Percentiles rank a stretch among this genome's conserved stretches.
Conservation (phyloP, 257 asterid species). For the Nemophila menziesii region DNA sequence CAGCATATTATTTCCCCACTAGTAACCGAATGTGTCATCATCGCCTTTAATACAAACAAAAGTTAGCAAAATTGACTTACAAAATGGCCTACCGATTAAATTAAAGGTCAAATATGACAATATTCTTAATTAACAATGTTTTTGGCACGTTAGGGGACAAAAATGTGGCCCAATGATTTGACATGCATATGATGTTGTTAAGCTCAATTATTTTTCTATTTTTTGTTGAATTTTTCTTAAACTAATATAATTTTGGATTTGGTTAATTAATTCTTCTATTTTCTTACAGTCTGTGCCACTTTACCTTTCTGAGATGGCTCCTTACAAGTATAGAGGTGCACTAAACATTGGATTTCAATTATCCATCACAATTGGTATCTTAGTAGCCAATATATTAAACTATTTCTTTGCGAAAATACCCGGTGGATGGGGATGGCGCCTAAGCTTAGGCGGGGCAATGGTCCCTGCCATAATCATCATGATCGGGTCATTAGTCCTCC, state of each 20-base stretch:
- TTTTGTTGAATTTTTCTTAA: not conserved
- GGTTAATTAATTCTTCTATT: too few species aligned
- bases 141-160: not conserved
- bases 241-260: too few species aligned
- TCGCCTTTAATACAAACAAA: constrained; percentile 17
- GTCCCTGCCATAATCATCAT: constrained; percentile 69
- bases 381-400: constrained; percentile 41
- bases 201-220: not conserved
- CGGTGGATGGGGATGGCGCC: constrained; percentile 61
- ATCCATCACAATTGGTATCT: constrained; percentile 37
- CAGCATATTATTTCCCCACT: not conserved
- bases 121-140: not conserved
- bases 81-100: constrained; percentile 5
- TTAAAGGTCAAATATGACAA: not conserved
- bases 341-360: constrained; percentile 47
- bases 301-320: constrained; percentile 63
- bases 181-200: too few species aligned
- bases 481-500: constrained; percentile 60
- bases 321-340: constrained; percentile 54
- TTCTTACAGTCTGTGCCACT: constrained; percentile 48
- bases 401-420: constrained; percentile 41
- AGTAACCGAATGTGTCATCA: constrained; percentile 13
- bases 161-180: constrained; percentile 6
- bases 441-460: constrained; percentile 78
- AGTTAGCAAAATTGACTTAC: constrained; percentile 15